phyloP scores from a whole-genome alignment of 2,329 filamentous ascomycete genomes.

The Laburnicola sp. region DNA sequence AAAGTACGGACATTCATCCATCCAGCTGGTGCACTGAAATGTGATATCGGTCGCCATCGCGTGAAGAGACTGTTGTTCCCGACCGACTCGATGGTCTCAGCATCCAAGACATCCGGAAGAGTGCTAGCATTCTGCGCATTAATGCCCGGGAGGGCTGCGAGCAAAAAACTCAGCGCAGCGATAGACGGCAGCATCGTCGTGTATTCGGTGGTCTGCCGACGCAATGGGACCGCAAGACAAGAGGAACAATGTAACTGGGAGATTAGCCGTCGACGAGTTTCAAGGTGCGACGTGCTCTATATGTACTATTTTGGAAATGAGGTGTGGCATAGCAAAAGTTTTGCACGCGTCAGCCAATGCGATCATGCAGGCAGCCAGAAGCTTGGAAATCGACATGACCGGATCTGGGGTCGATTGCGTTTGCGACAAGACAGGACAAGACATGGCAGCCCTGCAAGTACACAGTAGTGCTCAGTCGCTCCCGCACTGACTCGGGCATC shows the following conservation, averaged over 20 bases:
- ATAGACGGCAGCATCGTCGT: conserved; percentile 26
- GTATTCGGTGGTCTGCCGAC: too few species aligned
- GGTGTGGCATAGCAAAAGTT: background rate
- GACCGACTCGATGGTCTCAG: conserved; percentile 33
- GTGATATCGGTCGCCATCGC: conserved; percentile 52
- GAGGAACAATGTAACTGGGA: too few species aligned
- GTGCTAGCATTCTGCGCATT: conserved; percentile 25
- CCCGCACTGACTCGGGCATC: conserved; percentile 10
- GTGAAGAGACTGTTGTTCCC: conserved; percentile 56
- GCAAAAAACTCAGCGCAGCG: conserved; percentile 30
- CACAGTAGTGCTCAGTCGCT: conserved; percentile 10
- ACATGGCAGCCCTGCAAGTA: background rate
- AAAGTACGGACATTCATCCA: conserved; percentile 49
- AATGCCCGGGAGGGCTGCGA: conserved; percentile 21
- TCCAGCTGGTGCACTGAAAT: conserved; percentile 53
- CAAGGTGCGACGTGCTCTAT: background rate
- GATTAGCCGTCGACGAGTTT: background rate
- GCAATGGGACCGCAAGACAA: too few species aligned
- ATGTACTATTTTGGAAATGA: background rate
- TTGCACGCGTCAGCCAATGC: conserved; percentile 5
- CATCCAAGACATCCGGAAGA: conserved; percentile 32
- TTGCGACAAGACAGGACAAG: background rate
- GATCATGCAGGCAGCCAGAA: background rate
- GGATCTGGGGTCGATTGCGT: too few species aligned
- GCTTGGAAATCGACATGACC: conserved; percentile 1